Conservation (phyloP, 257 asterid genomes). For the Solanum sejunctum region DNA sequence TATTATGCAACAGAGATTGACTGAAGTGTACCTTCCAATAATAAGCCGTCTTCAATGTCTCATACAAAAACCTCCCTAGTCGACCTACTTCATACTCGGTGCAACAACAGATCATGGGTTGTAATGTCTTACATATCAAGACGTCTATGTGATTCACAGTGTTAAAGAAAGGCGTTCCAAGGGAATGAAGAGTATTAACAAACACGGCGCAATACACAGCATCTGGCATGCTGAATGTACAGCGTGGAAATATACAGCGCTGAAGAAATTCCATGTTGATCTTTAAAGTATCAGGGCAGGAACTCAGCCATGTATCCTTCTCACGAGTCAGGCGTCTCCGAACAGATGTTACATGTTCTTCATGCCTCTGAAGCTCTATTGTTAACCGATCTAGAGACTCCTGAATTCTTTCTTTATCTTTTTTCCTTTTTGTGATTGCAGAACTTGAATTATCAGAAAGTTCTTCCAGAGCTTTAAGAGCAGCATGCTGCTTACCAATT, state of each 20-base stretch:
- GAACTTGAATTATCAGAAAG: conserved; percentile 94
- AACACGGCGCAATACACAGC: conserved; percentile 95
- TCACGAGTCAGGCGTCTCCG: conserved; percentile 78
- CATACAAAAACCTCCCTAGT: conserved; percentile 82
- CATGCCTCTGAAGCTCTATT: conserved; percentile 82
- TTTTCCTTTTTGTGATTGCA: conserved; percentile 93
- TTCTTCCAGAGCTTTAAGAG: conserved; percentile 95
- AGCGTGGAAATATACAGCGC: conserved; percentile 98
- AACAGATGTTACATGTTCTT: conserved; percentile 93
- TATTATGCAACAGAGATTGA: neutral
- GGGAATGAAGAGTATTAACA: conserved; percentile 94
- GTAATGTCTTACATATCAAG: conserved; percentile 92
- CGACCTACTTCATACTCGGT: conserved; percentile 99
- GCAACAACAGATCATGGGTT: conserved; percentile 99
- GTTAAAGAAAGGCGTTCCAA: conserved; percentile 96
- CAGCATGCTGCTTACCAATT: conserved; percentile 72
- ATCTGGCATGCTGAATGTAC: conserved; percentile 98
- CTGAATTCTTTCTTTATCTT: conserved; percentile 97
- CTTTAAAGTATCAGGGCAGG: conserved; percentile 94
- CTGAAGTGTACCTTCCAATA: conserved; percentile 70
- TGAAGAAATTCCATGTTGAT: conserved; percentile 97
- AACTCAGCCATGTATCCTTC: conserved; percentile 97
- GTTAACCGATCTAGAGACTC: conserved; percentile 89
- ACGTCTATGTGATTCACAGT: conserved; percentile 98
- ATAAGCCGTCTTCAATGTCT: conserved; percentile 91